Evolutionary conservation across 2,329 filamentous ascomycete genomes (phyloP).

Genomic region (Calycina marina): DNA sequence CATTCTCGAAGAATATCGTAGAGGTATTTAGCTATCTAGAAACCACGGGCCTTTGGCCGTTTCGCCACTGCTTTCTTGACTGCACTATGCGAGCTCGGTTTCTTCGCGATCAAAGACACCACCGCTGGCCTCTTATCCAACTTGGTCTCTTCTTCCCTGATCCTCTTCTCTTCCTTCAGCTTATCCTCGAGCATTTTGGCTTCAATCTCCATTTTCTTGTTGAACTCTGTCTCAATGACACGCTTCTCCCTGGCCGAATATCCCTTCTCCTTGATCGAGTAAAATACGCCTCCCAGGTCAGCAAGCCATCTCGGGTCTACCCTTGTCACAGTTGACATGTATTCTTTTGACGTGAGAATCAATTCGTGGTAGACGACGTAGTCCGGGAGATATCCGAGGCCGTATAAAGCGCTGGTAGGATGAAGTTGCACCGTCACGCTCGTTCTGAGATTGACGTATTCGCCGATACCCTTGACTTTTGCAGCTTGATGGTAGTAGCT

Average conservation of each 20-base stretch:
- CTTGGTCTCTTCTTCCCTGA: constrained; percentile 34
- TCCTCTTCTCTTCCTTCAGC: constrained; percentile 44
- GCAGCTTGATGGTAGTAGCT: constrained; percentile 98
- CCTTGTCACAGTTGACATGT: constrained; percentile 92
- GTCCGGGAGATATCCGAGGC: constrained; percentile 83
- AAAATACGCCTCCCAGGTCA: constrained; percentile 92
- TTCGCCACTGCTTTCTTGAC: constrained; percentile 4
- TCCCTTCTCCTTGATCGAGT: constrained; percentile 93
- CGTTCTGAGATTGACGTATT: constrained; percentile 93
- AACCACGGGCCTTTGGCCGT: constrained; percentile 5
- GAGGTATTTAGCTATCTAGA: no score
- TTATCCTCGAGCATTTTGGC: constrained; percentile 82
- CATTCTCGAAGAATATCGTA: no score
- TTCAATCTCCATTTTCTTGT: constrained; percentile 84
- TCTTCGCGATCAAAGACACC: constrained; percentile 1
- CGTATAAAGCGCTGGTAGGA: constrained; percentile 85
- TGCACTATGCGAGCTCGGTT: constrained; percentile 4
- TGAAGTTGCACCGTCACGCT: constrained; percentile 90
- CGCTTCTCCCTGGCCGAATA: constrained; percentile 78
- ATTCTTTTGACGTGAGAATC: constrained; percentile 91
- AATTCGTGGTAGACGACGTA: constrained; percentile 98
- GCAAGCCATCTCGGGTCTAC: constrained; percentile 97
- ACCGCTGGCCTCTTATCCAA: constrained; percentile 26
- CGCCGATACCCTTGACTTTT: constrained; percentile 87
- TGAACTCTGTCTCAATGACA: constrained; percentile 83